Evolutionary conservation across 345 rosid species (phyloP), one percentile per base, ranked within the genome.

Genomic region (Odontarrhena argentea): DNA sequence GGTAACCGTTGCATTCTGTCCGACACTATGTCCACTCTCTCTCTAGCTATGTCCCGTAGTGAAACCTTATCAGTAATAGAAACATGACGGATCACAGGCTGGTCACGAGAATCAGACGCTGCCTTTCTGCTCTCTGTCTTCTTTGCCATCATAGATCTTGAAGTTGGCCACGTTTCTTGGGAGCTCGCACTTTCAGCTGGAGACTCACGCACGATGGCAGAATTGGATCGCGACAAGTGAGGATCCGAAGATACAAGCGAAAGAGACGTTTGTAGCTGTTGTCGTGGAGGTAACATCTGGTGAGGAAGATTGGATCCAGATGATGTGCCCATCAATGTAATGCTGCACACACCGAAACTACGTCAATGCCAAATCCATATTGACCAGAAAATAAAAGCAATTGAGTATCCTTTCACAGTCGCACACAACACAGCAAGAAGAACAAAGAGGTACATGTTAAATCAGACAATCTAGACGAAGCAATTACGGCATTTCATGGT

Each of bases 141-240:
- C 82, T 81, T 86, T 12, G 73, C 79, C 74, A 75, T 59, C 13
- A 71, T 69, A 40, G 76, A 76, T 67, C 87, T 87, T 2, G 86
- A 81, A 77, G 90, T 73, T 34, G 96, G 96, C 96, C 97, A 95
- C 12, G 96, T 95, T 61, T 95, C 99, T 61, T 83, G 82, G 35
- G 97, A 95, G 79, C 96, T 91, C 2, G 97, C 97, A 79, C 97
- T 95, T 78, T 89, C 97, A 34, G 97, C 86, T 37, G 99, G 99
- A 7, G 97, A 95, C 73, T 91, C 97, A 5, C 85, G 96, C 35
- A 79, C 77, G 46, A 85, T 79, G 67, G 84, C 92, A 9, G 94
- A 85, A 68, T 80, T 91, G 10, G 92, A 83, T 30, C 91, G 82
- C 43, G 87, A 82, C 69, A 86, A 15, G 80, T 66, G 83, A 63